A percentile compares a stretch with the other conserved stretches of the same genome.
These are phyloP conservation scores for Monosporascus sp. DNA, from an alignment of 2,329 filamentous ascomycete genomes.

Conservation along the genomic window DNA sequence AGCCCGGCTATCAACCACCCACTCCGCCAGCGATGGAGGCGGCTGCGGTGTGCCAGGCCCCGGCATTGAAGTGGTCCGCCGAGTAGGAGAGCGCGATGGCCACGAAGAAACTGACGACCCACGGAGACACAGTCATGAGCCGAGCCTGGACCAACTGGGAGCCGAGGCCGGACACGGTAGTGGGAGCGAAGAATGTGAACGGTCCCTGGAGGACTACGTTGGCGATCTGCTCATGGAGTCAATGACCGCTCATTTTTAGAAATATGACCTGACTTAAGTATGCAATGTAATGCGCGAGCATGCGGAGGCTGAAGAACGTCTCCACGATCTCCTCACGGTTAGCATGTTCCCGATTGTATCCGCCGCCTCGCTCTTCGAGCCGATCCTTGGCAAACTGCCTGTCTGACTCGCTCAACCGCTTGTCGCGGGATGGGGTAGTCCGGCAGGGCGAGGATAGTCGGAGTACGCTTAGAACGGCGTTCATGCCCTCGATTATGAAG, in stretches of 20 bases:
- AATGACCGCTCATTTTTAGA: neutral
- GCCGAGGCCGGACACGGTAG: conserved; percentile 42
- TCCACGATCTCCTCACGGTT: conserved; percentile 29
- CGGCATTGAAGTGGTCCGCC: conserved; percentile 17
- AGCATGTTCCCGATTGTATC: conserved; percentile 31
- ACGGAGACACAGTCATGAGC: conserved; percentile 23
- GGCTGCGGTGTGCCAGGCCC: conserved; percentile 19
- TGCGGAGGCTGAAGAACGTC: conserved; percentile 30
- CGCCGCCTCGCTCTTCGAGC: conserved; percentile 25
- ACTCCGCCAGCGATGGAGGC: conserved; percentile 23
- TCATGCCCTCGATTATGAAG: conserved; percentile 51
- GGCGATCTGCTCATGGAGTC: conserved; percentile 13
- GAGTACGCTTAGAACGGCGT: conserved; percentile 42
- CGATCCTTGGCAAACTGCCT: conserved; percentile 17
- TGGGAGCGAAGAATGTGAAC: conserved; percentile 48
- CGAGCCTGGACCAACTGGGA: conserved; percentile 23
- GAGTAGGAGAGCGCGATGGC: conserved; percentile 20
- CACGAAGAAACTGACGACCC: conserved; percentile 22
- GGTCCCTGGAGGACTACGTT: conserved; percentile 22
- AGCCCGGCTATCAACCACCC: conserved; percentile 28
- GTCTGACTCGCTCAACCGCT: conserved; percentile 16
- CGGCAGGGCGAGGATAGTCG: conserved; percentile 16
- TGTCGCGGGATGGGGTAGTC: conserved; percentile 20
- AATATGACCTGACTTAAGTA: conserved; percentile 14
- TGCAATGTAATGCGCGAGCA: conserved; percentile 31